These are phyloP conservation scores for Psilocybe cyanescens DNA, from an alignment of 768 basidiomycete genomes.

Conservation along the genomic window DNA sequence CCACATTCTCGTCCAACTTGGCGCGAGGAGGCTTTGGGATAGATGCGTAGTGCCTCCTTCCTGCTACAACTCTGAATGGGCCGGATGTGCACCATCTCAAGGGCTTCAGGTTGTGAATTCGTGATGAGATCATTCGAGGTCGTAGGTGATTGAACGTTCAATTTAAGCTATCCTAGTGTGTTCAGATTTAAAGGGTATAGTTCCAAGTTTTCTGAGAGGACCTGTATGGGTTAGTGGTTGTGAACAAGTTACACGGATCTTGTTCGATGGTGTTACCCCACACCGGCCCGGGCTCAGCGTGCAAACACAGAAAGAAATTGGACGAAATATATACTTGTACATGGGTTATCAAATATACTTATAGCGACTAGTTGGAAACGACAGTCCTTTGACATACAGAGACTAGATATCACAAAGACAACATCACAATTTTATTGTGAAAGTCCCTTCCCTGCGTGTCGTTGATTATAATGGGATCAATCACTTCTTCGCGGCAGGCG, in stretches of 20 bases:
- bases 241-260: not conserved
- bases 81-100: not conserved
- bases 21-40: not conserved
- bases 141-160: too few species aligned
- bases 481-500: not conserved
- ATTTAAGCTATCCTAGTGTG: not conserved
- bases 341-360: not conserved
- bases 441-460: too few species aligned
- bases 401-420: not conserved
- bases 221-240: too few species aligned
- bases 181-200: not conserved
- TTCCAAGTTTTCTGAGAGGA: too few species aligned
- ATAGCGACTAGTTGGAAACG: not conserved
- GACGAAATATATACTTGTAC: not conserved
- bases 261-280: not conserved
- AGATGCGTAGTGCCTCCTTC: not conserved
- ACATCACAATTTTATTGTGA: too few species aligned
- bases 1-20: constrained; percentile 16
- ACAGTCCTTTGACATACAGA: not conserved
- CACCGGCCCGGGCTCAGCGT: not conserved
- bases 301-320: not conserved
- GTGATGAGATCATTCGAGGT: not conserved
- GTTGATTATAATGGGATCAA: not conserved
- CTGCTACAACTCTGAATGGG: not conserved
- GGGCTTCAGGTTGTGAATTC: not conserved